Base-by-base conservation (phyloP, 306 rosid species). In the Urtica urens region DNA sequence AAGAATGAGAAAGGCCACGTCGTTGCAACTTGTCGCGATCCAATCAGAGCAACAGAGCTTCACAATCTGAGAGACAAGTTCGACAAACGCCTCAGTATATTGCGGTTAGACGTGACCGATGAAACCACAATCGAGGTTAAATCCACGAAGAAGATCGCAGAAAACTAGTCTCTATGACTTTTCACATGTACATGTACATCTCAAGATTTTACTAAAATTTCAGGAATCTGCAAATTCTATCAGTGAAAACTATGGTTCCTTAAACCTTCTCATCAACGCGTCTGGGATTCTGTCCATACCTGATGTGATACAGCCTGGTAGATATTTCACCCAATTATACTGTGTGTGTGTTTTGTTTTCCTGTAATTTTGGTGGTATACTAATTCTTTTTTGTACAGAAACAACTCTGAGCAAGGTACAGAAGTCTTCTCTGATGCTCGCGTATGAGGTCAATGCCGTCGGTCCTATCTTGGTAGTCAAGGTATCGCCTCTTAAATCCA, bases 231-330 rank as follows among this genome's bases (percentile, higher is more conserved):
- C 95, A 17, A 72, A 60, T 66, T 79, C 82, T 18, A 64, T 90
- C 21, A 65, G 48, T 53, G 80, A 84, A 60, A 77, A 55, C 57
- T 81, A 74, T 55, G 97, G 97, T 27, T 79, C 68, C 41, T 61
- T 84, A 59, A 90, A 90, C 74, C 82, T 90, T 67, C 92, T 90
- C 8, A 70, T 90, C 39, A 90, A 90, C 72, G 86, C 92, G 3
- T 74, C 97, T 61, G 97, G 97, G 17, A 67, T 90, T 81, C 93
- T 90, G 56, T 84, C 93, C 44, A 71, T 90, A 50, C 87, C 94
- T 37, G 59, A 64, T 58, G 73, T 66, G 31, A 49, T 90, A 38
- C 92, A 84, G 55, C 95, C 97, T 68, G 97, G 97, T 88, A 64
- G 29, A 60, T 2, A 25, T 34, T 42, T 55, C 65, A 16, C 52